Percentiles rank a stretch among this genome's conserved stretches.
Evolutionary conservation across 2,329 filamentous ascomycete genomes (phyloP).

Genomic region (Lomentospora prolificans): DNA sequence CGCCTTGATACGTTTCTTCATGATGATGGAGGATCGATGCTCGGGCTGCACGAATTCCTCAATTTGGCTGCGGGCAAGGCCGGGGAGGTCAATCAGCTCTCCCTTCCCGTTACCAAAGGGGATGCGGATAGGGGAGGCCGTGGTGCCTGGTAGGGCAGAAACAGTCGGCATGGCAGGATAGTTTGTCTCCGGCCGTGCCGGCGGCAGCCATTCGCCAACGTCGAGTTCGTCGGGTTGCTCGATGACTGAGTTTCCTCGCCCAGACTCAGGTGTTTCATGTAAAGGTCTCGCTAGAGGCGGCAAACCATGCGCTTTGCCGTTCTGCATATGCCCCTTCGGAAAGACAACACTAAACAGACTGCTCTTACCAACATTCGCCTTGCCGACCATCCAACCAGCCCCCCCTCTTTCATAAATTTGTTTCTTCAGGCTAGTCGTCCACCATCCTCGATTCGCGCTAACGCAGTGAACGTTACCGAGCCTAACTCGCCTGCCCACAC

Average conservation of each 20-base stretch:
- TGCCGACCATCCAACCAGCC: slow-evolving; percentile 93
- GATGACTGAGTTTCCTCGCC: slow-evolving; percentile 37
- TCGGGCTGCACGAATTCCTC: slow-evolving; percentile 60
- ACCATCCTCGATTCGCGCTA: slow-evolving; percentile 80
- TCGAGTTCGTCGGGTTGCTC: slow-evolving; percentile 34
- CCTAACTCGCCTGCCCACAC: slow-evolving; percentile 58
- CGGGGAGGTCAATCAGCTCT: slow-evolving; percentile 88
- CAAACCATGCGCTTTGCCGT: not conserved
- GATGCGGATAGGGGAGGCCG: slow-evolving; percentile 86
- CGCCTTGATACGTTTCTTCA: slow-evolving; percentile 67
- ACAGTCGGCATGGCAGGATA: slow-evolving; percentile 82
- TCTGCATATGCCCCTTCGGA: slow-evolving; percentile 49
- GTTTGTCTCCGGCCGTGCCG: slow-evolving; percentile 58
- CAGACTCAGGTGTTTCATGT: slow-evolving; percentile 39
- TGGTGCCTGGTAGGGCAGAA: slow-evolving; percentile 82
- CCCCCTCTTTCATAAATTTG: slow-evolving; percentile 77
- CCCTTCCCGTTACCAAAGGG: slow-evolving; percentile 80
- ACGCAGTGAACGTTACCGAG: slow-evolving; percentile 81
- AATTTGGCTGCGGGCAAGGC: slow-evolving; percentile 65
- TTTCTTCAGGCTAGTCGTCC: slow-evolving; percentile 78
- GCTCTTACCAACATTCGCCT: slow-evolving; percentile 96
- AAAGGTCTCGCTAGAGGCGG: not conserved
- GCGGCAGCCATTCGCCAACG: slow-evolving; percentile 59
- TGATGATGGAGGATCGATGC: slow-evolving; percentile 59
- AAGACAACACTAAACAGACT: slow-evolving; percentile 80